Evolutionary conservation across 192 early-diverging fungal genomes (phyloP), one percentile per base, ranked within the genome.

Genomic region (Coemansia sp.): DNA sequence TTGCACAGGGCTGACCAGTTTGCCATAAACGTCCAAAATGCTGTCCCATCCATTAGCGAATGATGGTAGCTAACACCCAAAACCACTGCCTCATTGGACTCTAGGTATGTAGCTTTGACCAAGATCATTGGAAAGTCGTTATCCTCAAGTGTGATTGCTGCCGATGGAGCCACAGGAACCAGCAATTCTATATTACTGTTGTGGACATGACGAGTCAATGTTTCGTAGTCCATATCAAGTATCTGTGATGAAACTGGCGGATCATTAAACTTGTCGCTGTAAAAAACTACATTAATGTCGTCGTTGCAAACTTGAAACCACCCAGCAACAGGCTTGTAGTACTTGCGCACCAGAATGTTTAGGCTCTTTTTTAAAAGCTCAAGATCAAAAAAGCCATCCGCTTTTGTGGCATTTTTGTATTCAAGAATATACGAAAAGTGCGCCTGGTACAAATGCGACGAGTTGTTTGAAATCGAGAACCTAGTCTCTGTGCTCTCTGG

Each of bases 1-100:
- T 59, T 57, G 72, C 69, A 65, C 22, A 80, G 24, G 17, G 57
- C 49, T 1, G 78, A 68, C 78, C 78, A 80, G 63, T 80, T 80
- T 56, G 62, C 61, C 69, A 80, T 69, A 37, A 80, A 80, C 19
- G 38, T 57, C 78, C 78, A 80, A 35, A 80, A 75, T 4, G 78
- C 58, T 4, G 72, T 62, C 2, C 78, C 78, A 45, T 80, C 78
- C 68, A 80, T 71, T 50, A 80, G 66, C 35, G 78, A 68, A 49
- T 80, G 78, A 45, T 80, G 78, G 59, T 80, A 80, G 38, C 19
- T 67, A n/a, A 80, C 60, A 10, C 78, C 78, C 7, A 80, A 27
- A 0, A 67, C 69, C 23, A 72, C 60, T 0, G 62, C 78, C 8
- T 65, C 56, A 22, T 60, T 64, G 2, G 58, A 57, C 12, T 57